These are phyloP conservation scores for Scleroderma citrinum DNA, from an alignment of 768 basidiomycete genomes.

Conservation along the genomic window DNA sequence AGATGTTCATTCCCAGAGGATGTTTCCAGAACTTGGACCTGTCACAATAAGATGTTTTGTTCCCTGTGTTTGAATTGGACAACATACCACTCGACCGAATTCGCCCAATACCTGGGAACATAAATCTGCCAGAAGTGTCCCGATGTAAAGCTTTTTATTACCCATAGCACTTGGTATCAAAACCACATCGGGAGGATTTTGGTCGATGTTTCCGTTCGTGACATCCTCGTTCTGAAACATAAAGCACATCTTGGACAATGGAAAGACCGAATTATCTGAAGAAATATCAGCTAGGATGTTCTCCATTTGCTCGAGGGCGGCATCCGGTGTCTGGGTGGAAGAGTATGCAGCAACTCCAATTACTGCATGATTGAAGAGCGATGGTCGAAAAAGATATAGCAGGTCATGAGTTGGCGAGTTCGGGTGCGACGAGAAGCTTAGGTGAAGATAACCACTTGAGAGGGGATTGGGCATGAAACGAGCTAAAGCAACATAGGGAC, in stretches of 20 bases:
- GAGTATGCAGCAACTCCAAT: constrained; percentile 80
- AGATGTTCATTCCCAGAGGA: constrained; percentile 83
- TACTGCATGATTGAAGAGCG: constrained; percentile 80
- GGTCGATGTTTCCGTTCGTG: constrained; percentile 49
- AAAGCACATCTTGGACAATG: constrained; percentile 77
- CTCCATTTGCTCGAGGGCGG: constrained; percentile 62
- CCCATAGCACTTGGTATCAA: constrained; percentile 83
- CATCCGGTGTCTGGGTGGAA: constrained; percentile 44
- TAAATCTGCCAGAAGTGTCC: constrained; percentile 82
- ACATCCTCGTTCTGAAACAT: constrained; percentile 69
- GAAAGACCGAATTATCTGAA: constrained; percentile 64
- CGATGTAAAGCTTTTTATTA: constrained; percentile 83
- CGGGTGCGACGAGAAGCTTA: constrained; percentile 73
- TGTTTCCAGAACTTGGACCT: constrained; percentile 78
- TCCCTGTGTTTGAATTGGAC: background rate
- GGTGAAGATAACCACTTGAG: constrained; percentile 75
- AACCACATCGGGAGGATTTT: constrained; percentile 57
- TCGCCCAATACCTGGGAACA: constrained; percentile 84
- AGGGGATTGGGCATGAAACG: constrained; percentile 78
- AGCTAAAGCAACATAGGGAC: constrained; percentile 35
- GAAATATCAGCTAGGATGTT: constrained; percentile 59
- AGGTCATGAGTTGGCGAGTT: constrained; percentile 61
- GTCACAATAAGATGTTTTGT: constrained; percentile 11
- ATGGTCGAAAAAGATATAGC: constrained; percentile 69
- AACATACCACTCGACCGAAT: constrained; percentile 77